phyloP scores from a whole-genome alignment of 2,329 filamentous ascomycete genomes.

The Cercospora citrullina region DNA sequence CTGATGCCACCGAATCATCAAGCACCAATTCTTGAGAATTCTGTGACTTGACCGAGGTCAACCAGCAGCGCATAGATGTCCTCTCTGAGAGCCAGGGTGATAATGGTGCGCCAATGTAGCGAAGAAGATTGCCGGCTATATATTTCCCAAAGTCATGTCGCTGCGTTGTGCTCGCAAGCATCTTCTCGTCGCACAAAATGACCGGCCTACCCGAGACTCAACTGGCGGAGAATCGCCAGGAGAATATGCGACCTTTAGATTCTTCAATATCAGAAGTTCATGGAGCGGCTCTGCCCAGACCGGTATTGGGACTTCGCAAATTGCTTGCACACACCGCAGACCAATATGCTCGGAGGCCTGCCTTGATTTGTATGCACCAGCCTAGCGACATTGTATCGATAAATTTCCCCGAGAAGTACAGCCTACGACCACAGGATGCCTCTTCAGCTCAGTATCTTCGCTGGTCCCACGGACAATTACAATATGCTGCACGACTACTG shows the following conservation, averaged over 20 bases:
- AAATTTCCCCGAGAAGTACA: not conserved
- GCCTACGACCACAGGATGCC: not conserved
- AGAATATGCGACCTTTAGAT: not conserved
- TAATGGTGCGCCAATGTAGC: not conserved
- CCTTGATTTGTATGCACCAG: conserved; percentile 8
- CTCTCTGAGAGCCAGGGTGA: not conserved
- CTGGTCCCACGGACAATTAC: conserved; percentile 8
- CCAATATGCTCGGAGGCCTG: not conserved
- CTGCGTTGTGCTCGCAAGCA: not conserved
- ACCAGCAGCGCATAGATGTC: not conserved
- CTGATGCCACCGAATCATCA: not conserved
- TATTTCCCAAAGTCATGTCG: not conserved
- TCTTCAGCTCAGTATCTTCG: not conserved
- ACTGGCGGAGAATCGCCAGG: not conserved
- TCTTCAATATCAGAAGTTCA: conserved; percentile 1
- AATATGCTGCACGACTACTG: conserved; percentile 5
- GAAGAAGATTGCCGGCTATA: not conserved
- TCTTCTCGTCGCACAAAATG: not conserved
- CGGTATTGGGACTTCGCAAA: not conserved
- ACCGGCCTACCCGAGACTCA: not conserved
- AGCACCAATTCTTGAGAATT: not conserved
- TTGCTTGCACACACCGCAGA: not conserved
- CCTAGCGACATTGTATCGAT: not conserved
- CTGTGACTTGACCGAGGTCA: not conserved
- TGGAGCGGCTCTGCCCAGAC: not conserved